Evolutionary conservation across 2,329 filamentous ascomycete species (phyloP), one percentile per base, ranked within the genome.

Genomic region (Gnomoniopsis smithogilvyi): DNA sequence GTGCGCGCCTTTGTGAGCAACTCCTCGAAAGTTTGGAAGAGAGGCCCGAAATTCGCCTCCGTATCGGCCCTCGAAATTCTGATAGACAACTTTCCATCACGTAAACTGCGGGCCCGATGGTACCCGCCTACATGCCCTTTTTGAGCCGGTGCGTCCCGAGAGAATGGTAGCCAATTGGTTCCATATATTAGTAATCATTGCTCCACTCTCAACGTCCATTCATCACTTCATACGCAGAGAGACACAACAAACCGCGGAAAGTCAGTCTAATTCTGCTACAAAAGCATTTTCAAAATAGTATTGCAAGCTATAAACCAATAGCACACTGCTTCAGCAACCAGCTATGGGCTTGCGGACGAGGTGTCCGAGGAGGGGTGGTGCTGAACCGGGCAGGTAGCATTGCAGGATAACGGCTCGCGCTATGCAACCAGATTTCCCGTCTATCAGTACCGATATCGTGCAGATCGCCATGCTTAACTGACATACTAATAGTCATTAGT

Each of bases 51-150:
- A 33, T n/a, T 56, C 45, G 45, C 52, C 57, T 36, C 57, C 56
- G 53, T 30, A 43, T 51, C 56, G 60, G 57, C 56, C 36, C 56
- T 46, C 53, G 49, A 60, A 60, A 62, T 56, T 50, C 47, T 49
- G 17, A 43, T 36, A 58, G 54, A 47, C 34, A 33, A 33, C n/a
- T 41, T 30, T 30, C 26, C 26, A 55, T 58, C 54, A 55, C n/a
- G 55, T 61, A 48, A 55, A 30, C 26, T 49, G 46, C 46, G 17
- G 51, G 26, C 24, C 60, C 60, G 60, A 51, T 45, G 45, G 56
- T 62, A 62, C 46, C 60, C 57, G 57, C 56, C 21, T 34, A 7
- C 30, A 17, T 26, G 46, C 47, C 46, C 26, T 41, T 41, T 56
- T 24, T 54, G 52, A 43, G 49, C 22, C 38, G 55, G 50, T 22